phyloP scores from a whole-genome alignment of 108 stramenopile genomes.

The Conticribra weissflogii region DNA sequence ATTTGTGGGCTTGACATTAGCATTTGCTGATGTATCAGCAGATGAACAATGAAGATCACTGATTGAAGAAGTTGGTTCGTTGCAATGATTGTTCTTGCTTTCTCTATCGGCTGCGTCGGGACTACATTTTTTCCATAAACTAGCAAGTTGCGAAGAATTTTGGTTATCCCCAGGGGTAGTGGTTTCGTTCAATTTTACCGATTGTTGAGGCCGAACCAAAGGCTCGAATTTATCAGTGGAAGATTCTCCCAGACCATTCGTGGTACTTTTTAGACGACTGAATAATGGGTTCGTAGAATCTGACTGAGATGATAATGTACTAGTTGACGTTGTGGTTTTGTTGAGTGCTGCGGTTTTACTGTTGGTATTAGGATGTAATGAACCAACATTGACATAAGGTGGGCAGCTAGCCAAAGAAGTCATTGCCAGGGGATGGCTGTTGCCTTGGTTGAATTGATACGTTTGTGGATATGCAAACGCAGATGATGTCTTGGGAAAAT shows the following conservation, averaged over 20 bases:
- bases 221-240: too few species aligned
- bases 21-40: background rate
- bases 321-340: background rate
- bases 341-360: background rate
- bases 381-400: slow-evolving; percentile 1
- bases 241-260: too few species aligned
- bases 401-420: slow-evolving; percentile 35
- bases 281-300: too few species aligned
- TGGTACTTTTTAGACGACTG: too few species aligned
- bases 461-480: slow-evolving; percentile 2
- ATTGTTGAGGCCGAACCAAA: background rate
- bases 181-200: background rate
- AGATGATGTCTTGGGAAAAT: background rate
- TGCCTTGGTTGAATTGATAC: slow-evolving; percentile 3
- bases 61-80: background rate
- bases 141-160: too few species aligned
- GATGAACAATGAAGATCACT: slow-evolving; percentile 1
- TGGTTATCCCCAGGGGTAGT: background rate
- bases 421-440: slow-evolving; percentile 37
- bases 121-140: too few species aligned
- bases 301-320: too few species aligned
- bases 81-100: too few species aligned
- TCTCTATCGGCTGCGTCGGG: too few species aligned
- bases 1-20: too few species aligned
- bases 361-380: background rate